Base-by-base conservation (phyloP, 139 green algal genomes). In the Mesotaenium endlicherianum region DNA sequence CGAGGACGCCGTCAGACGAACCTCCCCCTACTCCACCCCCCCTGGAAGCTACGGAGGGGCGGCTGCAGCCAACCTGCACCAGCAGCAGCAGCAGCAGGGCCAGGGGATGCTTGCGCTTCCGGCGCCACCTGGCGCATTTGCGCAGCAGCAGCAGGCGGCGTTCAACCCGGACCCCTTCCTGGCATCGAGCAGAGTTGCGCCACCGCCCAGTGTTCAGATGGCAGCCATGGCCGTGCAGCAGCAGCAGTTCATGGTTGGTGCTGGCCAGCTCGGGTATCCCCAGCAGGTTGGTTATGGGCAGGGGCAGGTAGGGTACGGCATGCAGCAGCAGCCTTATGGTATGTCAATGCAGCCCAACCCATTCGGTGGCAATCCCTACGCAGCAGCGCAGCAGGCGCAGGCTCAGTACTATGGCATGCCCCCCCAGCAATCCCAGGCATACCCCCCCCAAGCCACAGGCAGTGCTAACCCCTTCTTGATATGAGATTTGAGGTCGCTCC, bases 131-230 rank as follows among this genome's bases (percentile, higher is more conserved):
- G 58, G 77, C 31, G 55, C 58, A 30, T 84, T 84, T 34, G 36
- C 26, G 20, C 39, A n/a, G 1, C 2, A n/a, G 1, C 36, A 31
- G 30, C 75, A 71, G 67, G 38, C 76, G 30, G 49, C 76, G 1
- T 59, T 86, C 31, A 42, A 42, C 1, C 80, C 74, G 2, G 81
- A 87, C 3, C 81, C 81, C 26, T 87, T 87, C n/a, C 20, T 74
- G 1, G 81, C 81, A 0, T 87, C 81, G 2, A 38, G 26, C 8
- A 49, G 59, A 38, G 42, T 84, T 5, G 72, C 81, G n/a, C 81
- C 81, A 30, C 81, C 81, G 2, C 78, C 81, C 6, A 79, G 36
- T 43, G 81, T 87, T 8, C 81, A 87, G 45, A 85, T 87, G 42
- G 81, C 81, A 26, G 14, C 41, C 17, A 85, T 87, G 74, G 72